Base-by-base conservation (phyloP, 768 basidiomycete species). In the Phlebiopsis flavidoalba region DNA sequence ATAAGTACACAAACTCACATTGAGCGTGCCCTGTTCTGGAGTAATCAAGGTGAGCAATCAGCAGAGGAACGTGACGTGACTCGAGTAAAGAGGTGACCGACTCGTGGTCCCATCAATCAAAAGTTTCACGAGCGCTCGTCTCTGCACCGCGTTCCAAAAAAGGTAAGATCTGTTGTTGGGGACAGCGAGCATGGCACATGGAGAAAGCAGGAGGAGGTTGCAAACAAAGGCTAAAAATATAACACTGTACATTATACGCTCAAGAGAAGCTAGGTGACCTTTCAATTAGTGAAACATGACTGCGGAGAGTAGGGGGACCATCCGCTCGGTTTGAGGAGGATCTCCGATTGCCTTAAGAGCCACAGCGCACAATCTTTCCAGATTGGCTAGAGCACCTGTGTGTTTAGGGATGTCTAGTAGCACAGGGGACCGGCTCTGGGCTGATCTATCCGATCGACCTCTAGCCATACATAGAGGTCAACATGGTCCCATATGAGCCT, bases 321-420 rank as follows among this genome's bases (percentile, higher is more conserved):
- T 12, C 17, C 11, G 8, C 40, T 43, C 40, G 12, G 40, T 43
- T 43, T 43, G 40, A 43, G 8, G 36, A 55, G 24, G 54, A 55
- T 55, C 54, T 36, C 54, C 54, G 54, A 55, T 55, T 55, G 54
- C 37, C 54, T 37, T 31, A 53, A 36, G 53, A 31, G 53, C 53
- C 53, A 53, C 54, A 55, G 54, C 26, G 54, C 52, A 36, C 15
- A 53, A 53, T 36, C 52, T 55, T 55, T 55, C 54, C 40, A 55
- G 54, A 55, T 55, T 22, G 36, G 33, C 35, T 35, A 15, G 35
- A 53, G 52, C 52, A 53, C 21, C 52, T 21, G 52, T 36, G 52
- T 35, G 15, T 53, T 36, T 35, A 53, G 17, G 7, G 52, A 33
- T 36, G 33, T 53, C 35, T 33, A 35, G 35, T 19, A 53, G n/a